A percentile compares a stretch with the other conserved stretches of the same genome.
phyloP scores from a whole-genome alignment of 1,284 basidiomycete genomes.

The Papiliotrema fonsecae region DNA sequence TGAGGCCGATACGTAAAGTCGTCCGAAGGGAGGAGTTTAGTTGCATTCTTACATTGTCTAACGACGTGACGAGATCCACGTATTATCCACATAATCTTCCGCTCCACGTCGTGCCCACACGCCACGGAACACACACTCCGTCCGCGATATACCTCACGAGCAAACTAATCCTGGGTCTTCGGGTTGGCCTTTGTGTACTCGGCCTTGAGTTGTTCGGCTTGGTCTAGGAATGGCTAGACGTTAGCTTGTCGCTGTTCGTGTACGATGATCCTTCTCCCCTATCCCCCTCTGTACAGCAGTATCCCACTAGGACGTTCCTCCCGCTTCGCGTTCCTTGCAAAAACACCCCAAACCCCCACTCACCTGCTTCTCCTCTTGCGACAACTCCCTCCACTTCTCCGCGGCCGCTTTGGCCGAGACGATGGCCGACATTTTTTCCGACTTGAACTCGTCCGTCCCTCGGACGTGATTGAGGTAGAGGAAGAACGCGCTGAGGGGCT shows the following conservation, averaged over 20 bases:
- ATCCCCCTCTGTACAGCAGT: too few species aligned
- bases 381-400: conserved; percentile 27
- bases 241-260: too few species aligned
- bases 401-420: conserved; percentile 21
- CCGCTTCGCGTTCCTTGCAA: too few species aligned
- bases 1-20: too few species aligned
- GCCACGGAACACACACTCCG: too few species aligned
- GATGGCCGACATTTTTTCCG: conserved; percentile 5
- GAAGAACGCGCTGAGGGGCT: conserved; percentile 30
- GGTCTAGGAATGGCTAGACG: background rate
- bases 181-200: background rate
- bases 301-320: too few species aligned
- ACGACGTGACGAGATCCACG: too few species aligned
- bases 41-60: too few species aligned
- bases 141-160: background rate
- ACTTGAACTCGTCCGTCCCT: conserved; percentile 1
- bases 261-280: too few species aligned
- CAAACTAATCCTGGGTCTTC: background rate
- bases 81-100: background rate
- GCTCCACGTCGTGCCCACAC: background rate
- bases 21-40: too few species aligned
- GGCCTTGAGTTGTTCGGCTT: background rate
- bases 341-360: too few species aligned
- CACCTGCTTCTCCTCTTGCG: conserved; percentile 30
- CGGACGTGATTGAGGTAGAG: conserved; percentile 18